A percentile compares a stretch with the other conserved stretches of the same genome.
Evolutionary conservation across 2,329 filamentous ascomycete species (phyloP).

Genomic region (Pseudocercospora vitis): DNA sequence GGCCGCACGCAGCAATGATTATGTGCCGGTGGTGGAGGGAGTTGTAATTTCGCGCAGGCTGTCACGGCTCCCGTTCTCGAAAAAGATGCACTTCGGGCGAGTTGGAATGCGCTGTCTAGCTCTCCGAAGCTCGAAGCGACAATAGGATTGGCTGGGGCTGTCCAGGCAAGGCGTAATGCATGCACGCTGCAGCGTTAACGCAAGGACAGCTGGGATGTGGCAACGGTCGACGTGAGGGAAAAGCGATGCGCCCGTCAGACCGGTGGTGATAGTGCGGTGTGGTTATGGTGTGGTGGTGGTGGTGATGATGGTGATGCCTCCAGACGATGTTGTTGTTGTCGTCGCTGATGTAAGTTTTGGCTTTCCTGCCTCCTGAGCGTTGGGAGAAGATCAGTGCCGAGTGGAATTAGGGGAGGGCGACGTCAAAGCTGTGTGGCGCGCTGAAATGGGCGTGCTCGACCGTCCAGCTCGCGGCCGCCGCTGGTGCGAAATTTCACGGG

Average conservation of each 20-base stretch:
- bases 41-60: constrained; percentile 2
- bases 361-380: neutral
- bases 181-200: constrained; percentile 17
- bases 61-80: neutral
- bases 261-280: neutral
- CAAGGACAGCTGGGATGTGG: constrained; percentile 12
- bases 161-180: constrained; percentile 12
- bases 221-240: neutral
- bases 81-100: neutral
- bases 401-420: neutral
- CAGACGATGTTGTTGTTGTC: neutral
- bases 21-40: constrained; percentile 9
- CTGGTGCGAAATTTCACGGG: neutral
- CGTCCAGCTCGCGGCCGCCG: no score
- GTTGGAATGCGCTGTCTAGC: constrained; percentile 10
- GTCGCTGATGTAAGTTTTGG: neutral
- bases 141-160: constrained; percentile 15
- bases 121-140: constrained; percentile 3
- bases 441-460: no score
- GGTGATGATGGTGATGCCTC: neutral
- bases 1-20: constrained; percentile 2
- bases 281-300: neutral
- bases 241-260: neutral
- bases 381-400: neutral
- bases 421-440: neutral